Evolutionary conservation across 1,284 basidiomycete genomes (phyloP).

Genomic region (Cystobasidiaceae sp.): DNA sequence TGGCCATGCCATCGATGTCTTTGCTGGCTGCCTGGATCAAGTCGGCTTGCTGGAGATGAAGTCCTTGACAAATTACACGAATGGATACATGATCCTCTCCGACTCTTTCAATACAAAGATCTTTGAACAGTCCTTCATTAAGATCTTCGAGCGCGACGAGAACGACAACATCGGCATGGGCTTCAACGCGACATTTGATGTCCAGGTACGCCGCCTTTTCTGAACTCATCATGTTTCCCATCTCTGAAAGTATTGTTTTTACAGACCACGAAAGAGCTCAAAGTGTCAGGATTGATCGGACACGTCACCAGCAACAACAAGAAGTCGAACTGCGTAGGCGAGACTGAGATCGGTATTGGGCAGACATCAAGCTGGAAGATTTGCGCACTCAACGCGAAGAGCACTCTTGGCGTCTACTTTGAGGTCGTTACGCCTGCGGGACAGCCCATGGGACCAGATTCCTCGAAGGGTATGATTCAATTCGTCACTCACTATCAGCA

Average conservation of each 20-base stretch:
- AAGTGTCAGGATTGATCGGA: conserved; percentile 95
- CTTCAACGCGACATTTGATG: conserved; percentile 98
- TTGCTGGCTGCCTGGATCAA: conserved; percentile 96
- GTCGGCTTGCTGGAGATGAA: conserved; percentile 98
- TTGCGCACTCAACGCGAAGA: conserved; percentile 81
- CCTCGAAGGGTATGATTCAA: conserved; percentile 87
- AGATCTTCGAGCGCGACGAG: conserved; percentile 89
- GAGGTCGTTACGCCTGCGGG: conserved; percentile 99
- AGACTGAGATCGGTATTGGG: conserved; percentile 98
- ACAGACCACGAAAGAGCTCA: conserved; percentile 96
- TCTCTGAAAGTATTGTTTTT: neutral
- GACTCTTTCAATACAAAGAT: conserved; percentile 98
- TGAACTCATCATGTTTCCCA: conserved; percentile 5
- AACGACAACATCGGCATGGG: conserved; percentile 93
- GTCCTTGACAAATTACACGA: conserved; percentile 87
- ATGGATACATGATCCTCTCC: conserved; percentile 91
- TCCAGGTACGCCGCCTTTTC: conserved; percentile 59
- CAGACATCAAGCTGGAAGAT: conserved; percentile 99
- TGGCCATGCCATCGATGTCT: conserved; percentile 91
- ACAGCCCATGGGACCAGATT: conserved; percentile 66
- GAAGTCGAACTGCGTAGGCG: conserved; percentile 93
- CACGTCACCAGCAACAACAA: conserved; percentile 96
- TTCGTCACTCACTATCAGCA: conserved; percentile 99
- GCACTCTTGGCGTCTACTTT: conserved; percentile 91
- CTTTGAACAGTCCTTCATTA: conserved; percentile 96